Evolutionary conservation across 352 stramenopile species (phyloP), one percentile per base, ranked within the genome.

Genomic region (Pythium guiyangense): DNA sequence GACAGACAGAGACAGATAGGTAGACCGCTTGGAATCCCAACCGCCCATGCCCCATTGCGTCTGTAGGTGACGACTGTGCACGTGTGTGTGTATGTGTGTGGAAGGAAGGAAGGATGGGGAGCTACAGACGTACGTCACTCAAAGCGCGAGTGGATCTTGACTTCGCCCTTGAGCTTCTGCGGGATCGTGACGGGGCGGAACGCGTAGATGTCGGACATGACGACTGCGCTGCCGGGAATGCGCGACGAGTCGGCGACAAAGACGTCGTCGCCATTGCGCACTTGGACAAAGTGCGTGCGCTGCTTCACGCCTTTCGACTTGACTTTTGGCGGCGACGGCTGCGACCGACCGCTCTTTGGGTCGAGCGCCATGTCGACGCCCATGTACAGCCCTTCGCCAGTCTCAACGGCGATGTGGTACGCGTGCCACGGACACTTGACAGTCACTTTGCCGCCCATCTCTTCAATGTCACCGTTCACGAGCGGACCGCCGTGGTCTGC

Each of bases 291-390:
- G 64, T 93, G 85, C 10, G 81, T 92, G 46, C 85, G 79, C 71
- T 95, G 85, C 63, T 90, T 93, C 43, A 92, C 76, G 44, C 85
- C 83, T 60, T 95, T 93, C 54, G 75, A 88, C 57, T 93, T 92
- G 39, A 95, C 62, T 51, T 66, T 63, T 2, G 83, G 79, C 5
- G 66, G 63, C 45, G 80, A 79, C 3, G 74, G 60, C 58, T 80
- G 55, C 14, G 85, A 62, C 47, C 83, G 80, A 34, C 78, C 79
- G 9, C 54, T 47, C 20, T 22, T 61, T 14, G 72, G 42, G 3
- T 66, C 74, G 44, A 87, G 76, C 10, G 66, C 67, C 77, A 90
- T 86, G 52, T 94, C 77, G 35, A 95, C 66, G 52, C 85, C 83
- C 65, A 86, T 90, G 74, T 95, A 95, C 2, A 95, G 70, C 3